Evolutionary conservation across 495 filamentous ascomycete species (phyloP).

Genomic region (Wilcoxina mikolae): DNA sequence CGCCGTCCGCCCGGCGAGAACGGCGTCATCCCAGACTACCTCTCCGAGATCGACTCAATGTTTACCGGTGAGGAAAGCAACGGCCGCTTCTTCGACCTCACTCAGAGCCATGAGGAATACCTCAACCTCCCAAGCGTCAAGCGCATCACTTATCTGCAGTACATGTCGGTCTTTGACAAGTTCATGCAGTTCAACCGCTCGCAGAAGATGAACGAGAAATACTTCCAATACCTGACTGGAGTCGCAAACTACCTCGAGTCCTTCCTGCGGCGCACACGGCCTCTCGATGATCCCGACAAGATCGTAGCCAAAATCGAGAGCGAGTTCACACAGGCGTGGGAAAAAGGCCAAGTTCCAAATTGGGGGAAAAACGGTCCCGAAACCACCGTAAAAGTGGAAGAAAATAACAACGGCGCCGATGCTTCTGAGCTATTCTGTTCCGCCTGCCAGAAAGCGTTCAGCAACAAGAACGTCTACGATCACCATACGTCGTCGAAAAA

Average conservation of each 20-base stretch:
- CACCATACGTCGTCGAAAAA: slow-evolving; percentile 80
- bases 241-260: slow-evolving; percentile 69
- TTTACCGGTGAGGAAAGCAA: slow-evolving; percentile 92
- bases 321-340: slow-evolving; percentile 75
- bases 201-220: slow-evolving; percentile 78
- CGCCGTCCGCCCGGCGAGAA: slow-evolving; percentile 39
- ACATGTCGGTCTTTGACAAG: slow-evolving; percentile 72
- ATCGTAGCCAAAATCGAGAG: slow-evolving; percentile 57
- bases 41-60: slow-evolving; percentile 60
- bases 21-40: slow-evolving; percentile 11
- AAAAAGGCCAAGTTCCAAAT: slow-evolving; percentile 57
- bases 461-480: slow-evolving; percentile 88
- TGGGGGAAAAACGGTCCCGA: slow-evolving; percentile 49
- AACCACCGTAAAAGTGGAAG: slow-evolving; percentile 8
- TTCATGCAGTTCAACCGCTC: slow-evolving; percentile 60
- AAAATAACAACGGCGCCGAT: slow-evolving; percentile 28
- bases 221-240: slow-evolving; percentile 75
- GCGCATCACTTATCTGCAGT: slow-evolving; percentile 76
- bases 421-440: slow-evolving; percentile 51
- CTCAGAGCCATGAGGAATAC: slow-evolving; percentile 66
- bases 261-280: slow-evolving; percentile 66
- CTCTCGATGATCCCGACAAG: slow-evolving; percentile 68
- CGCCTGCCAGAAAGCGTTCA: slow-evolving; percentile 87
- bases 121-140: slow-evolving; percentile 76
- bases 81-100: slow-evolving; percentile 81